Base-by-base conservation (phyloP, 2,329 filamentous ascomycete genomes). In the Bipolaris oryzae region DNA sequence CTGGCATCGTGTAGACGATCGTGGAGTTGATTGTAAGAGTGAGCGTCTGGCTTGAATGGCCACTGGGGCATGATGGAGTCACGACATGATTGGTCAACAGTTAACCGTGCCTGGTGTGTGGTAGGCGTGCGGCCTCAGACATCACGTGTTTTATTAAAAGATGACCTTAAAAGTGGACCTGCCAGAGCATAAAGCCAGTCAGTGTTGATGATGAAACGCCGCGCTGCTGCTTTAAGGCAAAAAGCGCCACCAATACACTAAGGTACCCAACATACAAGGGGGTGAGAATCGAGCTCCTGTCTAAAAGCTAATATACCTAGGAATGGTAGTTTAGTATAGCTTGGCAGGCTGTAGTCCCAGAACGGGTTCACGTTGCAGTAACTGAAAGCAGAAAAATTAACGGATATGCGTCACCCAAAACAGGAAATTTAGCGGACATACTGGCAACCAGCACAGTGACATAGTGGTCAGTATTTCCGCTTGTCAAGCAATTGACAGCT, bases 181-280 rank as follows among this genome's bases (percentile, higher is more conserved):
- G 35, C 35, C 35, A 38, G 7, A 25, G 23, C 23, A 25, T 25
- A 5, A 25, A 38, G 35, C 35, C 35, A 38, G 35, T 38, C n/a
- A 18, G 35, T 38, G 35, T 38, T 38, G n/a, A 38, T 38, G n/a
- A 38, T 38, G 18, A 38, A 38, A 38, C 35, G 35, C 35, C 20
- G 35, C 35, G n/a, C 16, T 38, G n/a, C n/a, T 38, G 35, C 35
- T 38, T 38, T 38, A 18, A 38, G 35, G 10, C 35, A 10, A 38
- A 7, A 38, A 38, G 35, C 35, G n/a, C 35, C 35, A 74, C 35
- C 44, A 38, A 38, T 38, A 38, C n/a, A 18, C 35, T 38, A 38
- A 38, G 38, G 23, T 25, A 25, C 23, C 23, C 23, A 25, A 5
- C 23, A 25, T 25, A 25, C 23, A 25, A 25, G 23, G 23, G 6